phyloP scores from a whole-genome alignment of 768 basidiomycete species.

The Imleria badia region DNA sequence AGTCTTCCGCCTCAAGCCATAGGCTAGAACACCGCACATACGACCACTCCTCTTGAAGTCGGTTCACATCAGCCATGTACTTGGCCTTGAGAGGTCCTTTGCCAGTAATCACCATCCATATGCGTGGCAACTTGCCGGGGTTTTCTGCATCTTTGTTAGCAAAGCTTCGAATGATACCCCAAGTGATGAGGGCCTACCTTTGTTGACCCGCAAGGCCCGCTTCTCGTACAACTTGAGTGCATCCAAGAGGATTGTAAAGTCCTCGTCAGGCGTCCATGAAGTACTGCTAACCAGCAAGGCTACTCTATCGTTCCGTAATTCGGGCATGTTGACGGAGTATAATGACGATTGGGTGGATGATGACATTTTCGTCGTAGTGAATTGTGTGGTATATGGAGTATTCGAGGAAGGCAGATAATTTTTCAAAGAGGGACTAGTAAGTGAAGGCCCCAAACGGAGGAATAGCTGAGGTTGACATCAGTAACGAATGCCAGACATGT shows the following conservation, averaged over 20 bases:
- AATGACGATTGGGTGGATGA: conserved; percentile 27
- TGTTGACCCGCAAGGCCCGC: conserved; percentile 42
- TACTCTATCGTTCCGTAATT: conserved; percentile 69
- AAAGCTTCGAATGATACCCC: neutral
- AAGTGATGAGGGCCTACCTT: conserved; percentile 4
- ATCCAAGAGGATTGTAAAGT: conserved; percentile 80
- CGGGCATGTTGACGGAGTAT: conserved; percentile 38
- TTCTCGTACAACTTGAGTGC: conserved; percentile 73
- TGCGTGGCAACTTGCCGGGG: conserved; percentile 55
- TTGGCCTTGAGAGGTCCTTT: conserved; percentile 74
- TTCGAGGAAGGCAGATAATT: conserved; percentile 54
- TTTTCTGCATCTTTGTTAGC: conserved; percentile 9
- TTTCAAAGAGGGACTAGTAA: conserved; percentile 36
- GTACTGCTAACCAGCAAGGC: conserved; percentile 90
- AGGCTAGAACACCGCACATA: conserved; percentile 77
- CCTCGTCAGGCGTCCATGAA: conserved; percentile 97
- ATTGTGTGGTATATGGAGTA: conserved; percentile 57
- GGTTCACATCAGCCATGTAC: conserved; percentile 72
- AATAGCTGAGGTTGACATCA: conserved; percentile 43
- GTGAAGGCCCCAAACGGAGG: conserved; percentile 41
- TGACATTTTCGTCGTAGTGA: conserved; percentile 46
- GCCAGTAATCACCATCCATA: conserved; percentile 86
- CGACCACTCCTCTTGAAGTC: conserved; percentile 62
- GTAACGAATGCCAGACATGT: neutral
- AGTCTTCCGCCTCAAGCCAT: conserved; percentile 90